phyloP scores from a whole-genome alignment of 73 alveolate species.

The Halteria grandinella region DNA sequence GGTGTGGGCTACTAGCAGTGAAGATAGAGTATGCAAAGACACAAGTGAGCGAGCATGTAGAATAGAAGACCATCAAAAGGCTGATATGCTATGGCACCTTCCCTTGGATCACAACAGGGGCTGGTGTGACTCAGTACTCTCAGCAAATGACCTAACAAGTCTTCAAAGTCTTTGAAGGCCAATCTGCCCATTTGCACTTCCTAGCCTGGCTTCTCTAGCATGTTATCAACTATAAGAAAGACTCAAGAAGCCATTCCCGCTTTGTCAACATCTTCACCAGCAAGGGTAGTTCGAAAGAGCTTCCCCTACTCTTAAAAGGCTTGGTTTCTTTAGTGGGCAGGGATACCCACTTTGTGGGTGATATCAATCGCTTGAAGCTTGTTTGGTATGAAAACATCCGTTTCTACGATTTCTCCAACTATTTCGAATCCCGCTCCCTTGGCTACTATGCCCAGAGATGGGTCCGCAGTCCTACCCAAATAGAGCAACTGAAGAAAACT shows the following conservation, averaged over 20 bases:
- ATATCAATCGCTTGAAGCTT: constrained; percentile 3
- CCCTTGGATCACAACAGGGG: no score
- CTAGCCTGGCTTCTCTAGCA: constrained; percentile 18
- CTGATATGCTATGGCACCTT: constrained; percentile 2
- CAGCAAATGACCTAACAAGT: no score
- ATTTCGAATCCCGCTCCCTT: no score
- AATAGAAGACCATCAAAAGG: not conserved
- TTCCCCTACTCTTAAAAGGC: constrained; percentile 24
- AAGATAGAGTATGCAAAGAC: not conserved
- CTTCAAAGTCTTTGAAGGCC: not conserved
- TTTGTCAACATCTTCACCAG: constrained; percentile 14
- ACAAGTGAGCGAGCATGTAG: not conserved
- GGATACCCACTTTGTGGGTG: constrained; percentile 42
- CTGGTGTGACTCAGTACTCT: no score
- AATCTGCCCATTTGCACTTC: not conserved
- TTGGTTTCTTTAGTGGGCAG: constrained; percentile 10
- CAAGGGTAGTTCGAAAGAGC: constrained; percentile 8
- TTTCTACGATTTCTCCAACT: constrained; percentile 25
- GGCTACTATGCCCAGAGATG: no score
- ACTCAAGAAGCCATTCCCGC: constrained; percentile 14
- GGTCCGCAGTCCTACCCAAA: no score
- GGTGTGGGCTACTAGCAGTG: constrained; percentile 1
- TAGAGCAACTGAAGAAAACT: no score
- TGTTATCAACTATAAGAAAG: constrained; percentile 5
- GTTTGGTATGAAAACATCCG: constrained; percentile 26